These are phyloP conservation scores for Penicillium silybi DNA, from an alignment of 495 filamentous ascomycete species.

Conservation along the genomic window DNA sequence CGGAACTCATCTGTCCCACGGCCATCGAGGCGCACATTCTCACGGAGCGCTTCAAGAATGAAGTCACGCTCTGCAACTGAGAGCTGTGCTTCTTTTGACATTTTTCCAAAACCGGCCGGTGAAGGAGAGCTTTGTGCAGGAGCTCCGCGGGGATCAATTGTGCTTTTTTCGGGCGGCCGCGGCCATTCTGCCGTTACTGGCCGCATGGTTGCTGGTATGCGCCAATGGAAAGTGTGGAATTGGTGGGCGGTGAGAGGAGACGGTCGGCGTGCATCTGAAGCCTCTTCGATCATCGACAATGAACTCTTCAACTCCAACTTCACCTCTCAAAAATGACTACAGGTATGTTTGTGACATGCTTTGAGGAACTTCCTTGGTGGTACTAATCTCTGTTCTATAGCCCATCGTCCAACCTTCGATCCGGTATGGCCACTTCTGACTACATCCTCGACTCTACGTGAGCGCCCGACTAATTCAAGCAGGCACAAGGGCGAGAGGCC, in stretches of 20 bases:
- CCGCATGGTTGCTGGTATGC: slow-evolving; percentile 18
- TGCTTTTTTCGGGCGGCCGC: slow-evolving; percentile 21
- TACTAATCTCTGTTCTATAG: slow-evolving; percentile 34
- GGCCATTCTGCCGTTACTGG: slow-evolving; percentile 21
- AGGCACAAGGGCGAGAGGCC: slow-evolving; percentile 94
- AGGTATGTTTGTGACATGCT: slow-evolving; percentile 37
- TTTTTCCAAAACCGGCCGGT: slow-evolving; percentile 34
- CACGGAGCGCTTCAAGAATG: slow-evolving; percentile 66
- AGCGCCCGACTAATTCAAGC: slow-evolving; percentile 12
- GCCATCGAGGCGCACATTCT: slow-evolving; percentile 78
- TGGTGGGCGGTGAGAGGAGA: slow-evolving; percentile 5
- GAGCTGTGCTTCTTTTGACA: slow-evolving; percentile 87
- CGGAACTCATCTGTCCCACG: slow-evolving; percentile 76
- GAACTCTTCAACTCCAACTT: not conserved
- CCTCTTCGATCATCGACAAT: not conserved
- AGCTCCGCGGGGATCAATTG: slow-evolving; percentile 15
- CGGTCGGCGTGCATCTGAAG: slow-evolving; percentile 1
- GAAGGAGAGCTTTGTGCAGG: not conserved
- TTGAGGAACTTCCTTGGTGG: not conserved
- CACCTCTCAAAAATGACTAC: slow-evolving; percentile 56
- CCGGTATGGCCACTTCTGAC: slow-evolving; percentile 55
- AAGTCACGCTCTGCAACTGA: slow-evolving; percentile 77
- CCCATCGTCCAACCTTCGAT: slow-evolving; percentile 89
- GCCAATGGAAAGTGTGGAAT: slow-evolving; percentile 1
- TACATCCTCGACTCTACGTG: not conserved